Percentiles rank a stretch among this genome's conserved stretches.
Evolutionary conservation across 2,329 filamentous ascomycete species (phyloP).

Genomic region (Colletotrichum liriopes): DNA sequence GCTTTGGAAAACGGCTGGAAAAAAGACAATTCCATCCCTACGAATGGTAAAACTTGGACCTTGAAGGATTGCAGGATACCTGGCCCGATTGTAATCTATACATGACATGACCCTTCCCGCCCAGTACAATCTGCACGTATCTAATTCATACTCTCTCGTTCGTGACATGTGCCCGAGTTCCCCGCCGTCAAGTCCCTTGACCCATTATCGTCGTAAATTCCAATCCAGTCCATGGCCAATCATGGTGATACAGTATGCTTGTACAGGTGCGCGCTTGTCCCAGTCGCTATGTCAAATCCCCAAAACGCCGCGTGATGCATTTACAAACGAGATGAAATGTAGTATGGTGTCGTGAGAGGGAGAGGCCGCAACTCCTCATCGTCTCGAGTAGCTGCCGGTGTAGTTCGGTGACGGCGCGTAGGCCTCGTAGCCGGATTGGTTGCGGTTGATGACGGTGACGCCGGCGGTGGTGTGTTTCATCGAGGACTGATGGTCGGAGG

Average conservation of each 20-base stretch:
- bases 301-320: conserved; percentile 19
- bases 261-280: conserved; percentile 6
- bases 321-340: background rate
- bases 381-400: conserved; percentile 44
- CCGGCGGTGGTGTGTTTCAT: conserved; percentile 49
- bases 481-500: conserved; percentile 48
- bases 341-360: background rate
- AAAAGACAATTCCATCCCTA: background rate
- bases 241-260: conserved; percentile 22
- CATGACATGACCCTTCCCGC: background rate
- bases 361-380: background rate
- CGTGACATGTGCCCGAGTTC: background rate
- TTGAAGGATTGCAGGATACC: background rate
- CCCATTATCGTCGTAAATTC: conserved; percentile 2
- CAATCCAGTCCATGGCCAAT: conserved; percentile 4
- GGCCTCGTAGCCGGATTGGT: conserved; percentile 50
- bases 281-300: background rate
- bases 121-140: background rate
- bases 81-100: background rate
- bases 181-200: background rate
- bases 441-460: conserved; percentile 53
- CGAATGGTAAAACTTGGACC: background rate
- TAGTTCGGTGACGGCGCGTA: conserved; percentile 50
- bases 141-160: background rate
- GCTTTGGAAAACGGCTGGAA: background rate